Evolutionary conservation across 2,329 filamentous ascomycete genomes (phyloP).

Genomic region (Juglanconis juglandina): DNA sequence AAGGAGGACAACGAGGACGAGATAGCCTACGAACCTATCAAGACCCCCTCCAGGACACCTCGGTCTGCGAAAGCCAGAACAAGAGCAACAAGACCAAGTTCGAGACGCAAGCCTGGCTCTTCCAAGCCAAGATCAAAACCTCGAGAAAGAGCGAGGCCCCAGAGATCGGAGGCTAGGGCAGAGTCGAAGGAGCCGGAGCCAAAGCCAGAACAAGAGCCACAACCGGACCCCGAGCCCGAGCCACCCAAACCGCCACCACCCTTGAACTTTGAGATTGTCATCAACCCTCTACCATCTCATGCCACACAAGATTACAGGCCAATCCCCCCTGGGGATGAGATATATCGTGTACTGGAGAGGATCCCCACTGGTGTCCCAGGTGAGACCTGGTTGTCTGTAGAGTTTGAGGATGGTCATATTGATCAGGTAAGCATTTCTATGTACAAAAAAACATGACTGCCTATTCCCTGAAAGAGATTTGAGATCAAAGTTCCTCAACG

Average conservation of each 20-base stretch:
- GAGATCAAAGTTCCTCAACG: too few species aligned
- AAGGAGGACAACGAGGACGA: constrained; percentile 10
- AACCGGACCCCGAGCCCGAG: constrained; percentile 13
- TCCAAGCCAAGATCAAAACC: background rate
- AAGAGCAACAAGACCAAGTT: background rate
- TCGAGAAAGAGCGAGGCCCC: background rate
- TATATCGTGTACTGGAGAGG: constrained; percentile 35
- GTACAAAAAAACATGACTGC: background rate
- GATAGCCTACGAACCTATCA: constrained; percentile 14
- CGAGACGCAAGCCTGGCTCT: background rate
- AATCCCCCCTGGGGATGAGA: constrained; percentile 30
- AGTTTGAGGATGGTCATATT: constrained; percentile 45
- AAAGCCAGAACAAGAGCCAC: constrained; percentile 15
- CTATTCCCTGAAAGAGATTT: too few species aligned
- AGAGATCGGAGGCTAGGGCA: background rate
- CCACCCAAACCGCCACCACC: background rate
- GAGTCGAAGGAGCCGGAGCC: constrained; percentile 4
- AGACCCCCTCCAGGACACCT: constrained; percentile 13
- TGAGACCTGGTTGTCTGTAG: constrained; percentile 33
- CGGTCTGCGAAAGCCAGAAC: background rate
- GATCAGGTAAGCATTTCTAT: constrained; percentile 38
- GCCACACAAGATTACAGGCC: constrained; percentile 21
- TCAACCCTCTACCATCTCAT: constrained; percentile 25
- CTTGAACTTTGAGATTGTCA: constrained; percentile 27
- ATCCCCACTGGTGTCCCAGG: constrained; percentile 23